Percentiles rank a stretch among this genome's conserved stretches.
Evolutionary conservation across 2,329 filamentous ascomycete species (phyloP).

Genomic region (Penicillium sp.): DNA sequence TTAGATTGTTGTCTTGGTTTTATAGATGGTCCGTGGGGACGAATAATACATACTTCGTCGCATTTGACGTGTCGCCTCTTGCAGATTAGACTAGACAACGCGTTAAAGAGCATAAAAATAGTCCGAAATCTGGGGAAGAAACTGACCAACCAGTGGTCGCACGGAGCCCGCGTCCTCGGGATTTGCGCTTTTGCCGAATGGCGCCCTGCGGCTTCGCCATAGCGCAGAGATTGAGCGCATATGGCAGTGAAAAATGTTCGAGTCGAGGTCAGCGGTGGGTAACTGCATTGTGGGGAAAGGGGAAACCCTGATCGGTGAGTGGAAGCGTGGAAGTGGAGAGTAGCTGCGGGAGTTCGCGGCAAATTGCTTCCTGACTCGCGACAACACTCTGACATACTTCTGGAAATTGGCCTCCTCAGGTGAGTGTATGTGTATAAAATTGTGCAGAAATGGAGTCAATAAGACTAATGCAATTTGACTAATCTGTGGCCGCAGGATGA

Average conservation of each 20-base stretch:
- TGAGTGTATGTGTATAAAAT: no score
- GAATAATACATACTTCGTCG: slow-evolving; percentile 22
- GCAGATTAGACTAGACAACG: slow-evolving; percentile 22
- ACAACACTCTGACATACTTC: not conserved
- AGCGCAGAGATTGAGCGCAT: not conserved
- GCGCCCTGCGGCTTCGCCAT: slow-evolving; percentile 5
- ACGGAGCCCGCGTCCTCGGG: slow-evolving; percentile 29
- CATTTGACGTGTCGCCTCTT: slow-evolving; percentile 34
- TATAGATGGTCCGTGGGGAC: not conserved
- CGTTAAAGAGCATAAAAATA: slow-evolving; percentile 4
- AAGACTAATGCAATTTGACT: no score
- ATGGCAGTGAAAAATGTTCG: not conserved
- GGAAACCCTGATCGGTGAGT: not conserved
- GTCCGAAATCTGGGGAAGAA: slow-evolving; percentile 5
- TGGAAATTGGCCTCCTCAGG: not conserved
- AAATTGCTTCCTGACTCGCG: not conserved
- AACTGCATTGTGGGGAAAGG: not conserved
- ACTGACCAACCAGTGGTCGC: slow-evolving; percentile 31
- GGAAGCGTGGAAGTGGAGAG: not conserved
- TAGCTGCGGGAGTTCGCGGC: not conserved
- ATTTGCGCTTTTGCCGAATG: slow-evolving; percentile 23
- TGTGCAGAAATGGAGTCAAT: no score
- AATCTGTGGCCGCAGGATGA: no score
- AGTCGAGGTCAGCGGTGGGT: slow-evolving; percentile 1
- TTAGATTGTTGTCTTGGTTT: not conserved